A percentile compares a stretch with the other conserved stretches of the same genome.
These are phyloP conservation scores for Prosopis cineraria DNA, from an alignment of 306 rosid species.

Conservation along the genomic window DNA sequence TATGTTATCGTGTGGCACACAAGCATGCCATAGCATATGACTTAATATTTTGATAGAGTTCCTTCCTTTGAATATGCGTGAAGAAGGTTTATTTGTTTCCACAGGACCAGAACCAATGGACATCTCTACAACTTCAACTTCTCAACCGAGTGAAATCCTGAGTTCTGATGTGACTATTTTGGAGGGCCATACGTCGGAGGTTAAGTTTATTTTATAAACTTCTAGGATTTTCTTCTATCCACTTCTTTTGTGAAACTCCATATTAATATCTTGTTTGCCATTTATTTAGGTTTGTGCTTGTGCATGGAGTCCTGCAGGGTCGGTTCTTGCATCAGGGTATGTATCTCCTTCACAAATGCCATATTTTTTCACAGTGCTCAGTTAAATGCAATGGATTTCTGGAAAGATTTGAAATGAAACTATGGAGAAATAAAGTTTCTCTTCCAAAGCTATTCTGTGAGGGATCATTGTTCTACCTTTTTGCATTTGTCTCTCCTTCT, in stretches of 20 bases:
- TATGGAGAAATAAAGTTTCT: neutral
- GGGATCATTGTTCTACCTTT: neutral
- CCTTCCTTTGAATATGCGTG: conserved; percentile 28
- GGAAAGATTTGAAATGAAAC: neutral
- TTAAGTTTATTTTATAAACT: conserved; percentile 38
- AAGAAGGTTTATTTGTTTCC: conserved; percentile 30
- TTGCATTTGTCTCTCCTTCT: neutral
- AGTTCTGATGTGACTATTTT: conserved; percentile 80
- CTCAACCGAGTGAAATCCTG: conserved; percentile 71
- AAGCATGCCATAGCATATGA: neutral
- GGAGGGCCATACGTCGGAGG: conserved; percentile 98
- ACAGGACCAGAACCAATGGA: conserved; percentile 84
- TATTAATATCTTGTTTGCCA: conserved; percentile 34
- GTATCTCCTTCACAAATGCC: conserved; percentile 35
- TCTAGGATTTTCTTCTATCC: conserved; percentile 5
- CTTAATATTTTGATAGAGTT: conserved; percentile 15
- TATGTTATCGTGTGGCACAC: conserved; percentile 19
- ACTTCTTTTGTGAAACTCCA: conserved; percentile 17
- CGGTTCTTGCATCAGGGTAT: conserved; percentile 96
- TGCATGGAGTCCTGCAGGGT: conserved; percentile 96
- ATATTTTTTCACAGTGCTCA: conserved; percentile 12
- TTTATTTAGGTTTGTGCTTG: conserved; percentile 88
- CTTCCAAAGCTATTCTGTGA: neutral
- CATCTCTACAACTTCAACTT: conserved; percentile 55
- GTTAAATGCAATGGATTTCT: conserved; percentile 10